Base-by-base conservation (phyloP, 176 grass and related monocot genomes). In the Cenchrus fungigraminus region DNA sequence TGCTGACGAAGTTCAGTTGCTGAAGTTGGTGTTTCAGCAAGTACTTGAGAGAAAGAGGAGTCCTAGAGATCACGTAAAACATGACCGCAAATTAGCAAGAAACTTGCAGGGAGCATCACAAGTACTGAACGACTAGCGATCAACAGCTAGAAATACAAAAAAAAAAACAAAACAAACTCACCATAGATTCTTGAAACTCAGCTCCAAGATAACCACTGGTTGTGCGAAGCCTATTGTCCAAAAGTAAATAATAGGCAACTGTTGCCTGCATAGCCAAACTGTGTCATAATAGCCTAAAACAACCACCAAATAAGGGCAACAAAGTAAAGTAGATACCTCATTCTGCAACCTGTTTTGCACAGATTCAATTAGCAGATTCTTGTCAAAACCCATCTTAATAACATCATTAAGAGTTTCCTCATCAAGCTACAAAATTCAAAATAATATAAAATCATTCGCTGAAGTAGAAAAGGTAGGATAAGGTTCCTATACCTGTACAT, bases 171-270 rank as follows among this genome's bases (percentile, higher is more conserved):
- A n/a, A 60, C 29, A 4, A 63, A 86, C 84, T 40, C 12, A 95
- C 97, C 88, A 94, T 89, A 51, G 91, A 85, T 89, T 98, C 97
- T 84, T 98, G 89, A 81, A 88, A 91, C 76, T 95, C 91, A 46
- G 89, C 91, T 15, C 88, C 89, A 73, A 98, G 93, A 86, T 95
- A 95, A 22, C 97, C 93, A 12, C 93, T 92, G 34, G 89, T 92
- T 79, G 88, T 80, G 63, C 88, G 88, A 77, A 94, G 92, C 37
- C 86, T 91, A 87, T 98, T 95, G 77, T 95, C 97, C 82, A 98
- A 63, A 55, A 98, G 93, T 71, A 98, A 96, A 87, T 95, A 98
- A 86, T 98, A 98, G 52, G 97, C 89, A 83, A 98, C 97, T 66
- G 97, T 95, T 1, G 90, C 93, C 93, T 98, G 83, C 53, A 89